Evolutionary conservation across 164 flowering plant genomes (phyloP).

Genomic region (Annona cherimola): DNA sequence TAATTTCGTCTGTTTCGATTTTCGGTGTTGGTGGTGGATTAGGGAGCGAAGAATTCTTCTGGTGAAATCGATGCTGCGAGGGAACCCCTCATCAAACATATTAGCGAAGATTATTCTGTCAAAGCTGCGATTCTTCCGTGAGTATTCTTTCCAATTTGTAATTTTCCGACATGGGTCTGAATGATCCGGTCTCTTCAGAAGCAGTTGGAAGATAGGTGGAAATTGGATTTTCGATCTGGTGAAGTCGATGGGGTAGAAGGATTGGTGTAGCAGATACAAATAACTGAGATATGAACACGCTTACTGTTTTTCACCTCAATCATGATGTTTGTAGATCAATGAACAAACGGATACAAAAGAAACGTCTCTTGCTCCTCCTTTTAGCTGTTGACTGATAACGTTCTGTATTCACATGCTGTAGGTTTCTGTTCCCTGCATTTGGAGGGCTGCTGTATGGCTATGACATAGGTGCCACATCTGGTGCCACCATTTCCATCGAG

Average conservation of each 20-base stretch:
- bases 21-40: not conserved
- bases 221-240: not conserved
- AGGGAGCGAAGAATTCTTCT: conserved; percentile 15
- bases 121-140: conserved; percentile 50
- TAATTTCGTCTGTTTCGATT: not conserved
- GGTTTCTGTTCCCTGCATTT: conserved; percentile 88
- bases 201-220: not conserved
- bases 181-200: not conserved
- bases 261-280: no score
- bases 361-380: not conserved
- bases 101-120: conserved; percentile 40
- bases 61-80: conserved; percentile 31
- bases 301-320: no score
- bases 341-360: not conserved
- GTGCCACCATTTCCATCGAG: conserved; percentile 67
- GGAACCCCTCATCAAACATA: conserved; percentile 39
- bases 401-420: conserved; percentile 22
- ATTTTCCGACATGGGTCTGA: not conserved
- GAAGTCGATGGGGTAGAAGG: no score
- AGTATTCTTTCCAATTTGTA: conserved; percentile 14
- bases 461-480: conserved; percentile 91
- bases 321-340: no score
- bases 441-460: conserved; percentile 89
- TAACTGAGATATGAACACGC: no score
- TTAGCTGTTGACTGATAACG: not conserved